phyloP scores from a whole-genome alignment of 208 protist species.

The Wallacemonas sp. region DNA sequence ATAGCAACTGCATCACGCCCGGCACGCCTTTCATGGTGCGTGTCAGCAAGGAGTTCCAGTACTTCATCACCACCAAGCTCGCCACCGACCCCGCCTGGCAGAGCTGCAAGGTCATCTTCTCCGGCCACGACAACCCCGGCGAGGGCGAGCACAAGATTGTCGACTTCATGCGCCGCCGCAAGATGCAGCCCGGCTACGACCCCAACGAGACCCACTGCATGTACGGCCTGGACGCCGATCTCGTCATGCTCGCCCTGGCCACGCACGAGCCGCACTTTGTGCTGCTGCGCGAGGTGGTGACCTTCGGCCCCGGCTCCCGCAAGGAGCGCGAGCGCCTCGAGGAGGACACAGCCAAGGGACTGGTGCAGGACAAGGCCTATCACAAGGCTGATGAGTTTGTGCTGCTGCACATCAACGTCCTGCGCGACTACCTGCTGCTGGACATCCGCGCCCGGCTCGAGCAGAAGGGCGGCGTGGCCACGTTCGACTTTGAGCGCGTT shows the following conservation, averaged over 20 bases:
- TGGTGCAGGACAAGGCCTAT: constrained; percentile 80
- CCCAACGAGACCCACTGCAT: constrained; percentile 97
- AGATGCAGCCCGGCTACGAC: constrained; percentile 92
- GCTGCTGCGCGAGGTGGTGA: constrained; percentile 96
- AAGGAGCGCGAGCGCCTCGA: constrained; percentile 79
- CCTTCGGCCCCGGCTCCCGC: constrained; percentile 66
- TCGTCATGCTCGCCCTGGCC: constrained; percentile 97
- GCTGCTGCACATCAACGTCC: constrained; percentile 90
- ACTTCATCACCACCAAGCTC: constrained; percentile 96
- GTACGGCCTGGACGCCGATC: constrained; percentile 98
- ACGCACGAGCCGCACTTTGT: constrained; percentile 97
- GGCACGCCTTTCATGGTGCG: constrained; percentile 98
- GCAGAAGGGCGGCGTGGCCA: constrained; percentile 13
- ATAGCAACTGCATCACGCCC: constrained; percentile 98
- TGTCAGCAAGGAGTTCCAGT: constrained; percentile 92
- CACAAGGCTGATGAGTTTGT: constrained; percentile 88
- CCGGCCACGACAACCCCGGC: constrained; percentile 94
- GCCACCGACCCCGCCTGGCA: constrained; percentile 93
- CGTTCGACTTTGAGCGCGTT: constrained; percentile 91
- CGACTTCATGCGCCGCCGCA: constrained; percentile 97
- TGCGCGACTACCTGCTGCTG: constrained; percentile 96
- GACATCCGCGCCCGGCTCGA: constrained; percentile 71
- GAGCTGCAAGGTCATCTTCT: constrained; percentile 94
- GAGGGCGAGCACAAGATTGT: constrained; percentile 99
- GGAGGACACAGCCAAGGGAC: constrained; percentile 78